Conservation (phyloP, 2,329 filamentous ascomycete species). For the Huntiella savannae region DNA sequence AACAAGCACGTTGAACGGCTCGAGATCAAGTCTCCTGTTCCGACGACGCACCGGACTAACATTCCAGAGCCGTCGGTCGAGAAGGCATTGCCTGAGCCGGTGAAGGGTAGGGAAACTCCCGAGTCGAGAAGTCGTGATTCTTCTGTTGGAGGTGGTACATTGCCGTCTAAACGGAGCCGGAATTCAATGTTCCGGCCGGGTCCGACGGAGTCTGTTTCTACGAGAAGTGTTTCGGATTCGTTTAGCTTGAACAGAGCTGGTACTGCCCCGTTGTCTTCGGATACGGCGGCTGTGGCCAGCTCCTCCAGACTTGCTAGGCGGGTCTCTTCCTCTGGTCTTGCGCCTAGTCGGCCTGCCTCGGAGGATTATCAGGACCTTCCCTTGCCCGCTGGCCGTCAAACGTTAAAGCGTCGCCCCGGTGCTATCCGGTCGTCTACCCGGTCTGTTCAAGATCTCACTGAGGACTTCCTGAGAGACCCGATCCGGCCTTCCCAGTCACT, state of each 20-base stretch:
- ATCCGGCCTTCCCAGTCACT: conserved; percentile 27
- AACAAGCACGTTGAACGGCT: conserved; percentile 15
- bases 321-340: conserved; percentile 32
- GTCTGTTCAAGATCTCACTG: too few relatives aligned
- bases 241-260: conserved; percentile 9
- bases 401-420: neutral
- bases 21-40: conserved; percentile 16
- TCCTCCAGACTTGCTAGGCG: neutral
- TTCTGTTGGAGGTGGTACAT: neutral
- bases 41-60: conserved; percentile 19
- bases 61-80: conserved; percentile 22
- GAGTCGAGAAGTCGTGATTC: neutral
- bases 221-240: conserved; percentile 23
- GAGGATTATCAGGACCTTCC: neutral
- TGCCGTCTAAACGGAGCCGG: neutral
- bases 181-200: conserved; percentile 1
- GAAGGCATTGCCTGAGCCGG: conserved; percentile 25
- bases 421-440: neutral
- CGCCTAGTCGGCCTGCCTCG: conserved; percentile 23
- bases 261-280: neutral
- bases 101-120: conserved; percentile 18
- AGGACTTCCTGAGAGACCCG: conserved; percentile 30
- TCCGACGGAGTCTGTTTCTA: conserved; percentile 3
- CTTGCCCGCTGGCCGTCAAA: neutral
- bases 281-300: neutral